Base-by-base conservation (phyloP, 129 eudicot species). In the Flaveria brownii region DNA sequence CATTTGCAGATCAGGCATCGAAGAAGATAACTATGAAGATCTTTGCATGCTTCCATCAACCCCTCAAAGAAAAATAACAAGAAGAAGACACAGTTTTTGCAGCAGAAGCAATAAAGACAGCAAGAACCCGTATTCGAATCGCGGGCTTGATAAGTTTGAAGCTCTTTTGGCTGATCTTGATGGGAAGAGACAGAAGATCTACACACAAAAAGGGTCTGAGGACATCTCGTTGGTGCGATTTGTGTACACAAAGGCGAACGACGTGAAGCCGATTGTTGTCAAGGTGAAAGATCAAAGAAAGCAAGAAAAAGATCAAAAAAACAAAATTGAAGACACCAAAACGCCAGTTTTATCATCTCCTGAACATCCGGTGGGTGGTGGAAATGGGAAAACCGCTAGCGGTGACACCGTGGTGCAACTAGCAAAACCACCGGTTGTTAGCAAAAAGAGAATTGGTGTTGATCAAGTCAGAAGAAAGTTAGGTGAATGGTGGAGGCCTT, bases 91-190 rank as follows among this genome's bases (percentile, higher is more conserved):
- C 3, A 82, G 86, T 52, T 82, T 82, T 57, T 47, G 86, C 43
- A 82, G 80, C 16, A 78, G 79, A 78, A 80, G 84, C 71, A 77
- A 77, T 55, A 85, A 85, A 70, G 83, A 78, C 26, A 81, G 43
- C 75, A 85, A 78, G 59, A 85, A 85, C 49, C 89, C 85, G 4
- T 86, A 86, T 64, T 56, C 89, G 10, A 59, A 28, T 76, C 85
- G 84, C 0, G 89, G 89, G 13, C 89, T 82, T 2, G 89, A 86
- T 70, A 86, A 86, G 22, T 86, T 86, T 18, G 78, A 78, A 36
- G 85, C 82, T 33, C 85, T 86, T 33, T 68, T 86, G 63, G 86
- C 87, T 5, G 87, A 86, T 75, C 80, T 86, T 26, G 89, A 86
- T 56, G 80, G 81, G 47, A 80, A 86, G 57, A 80, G 81, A 64